Base-by-base conservation (phyloP, 345 rosid species). In the Populus euphratica region DNA sequence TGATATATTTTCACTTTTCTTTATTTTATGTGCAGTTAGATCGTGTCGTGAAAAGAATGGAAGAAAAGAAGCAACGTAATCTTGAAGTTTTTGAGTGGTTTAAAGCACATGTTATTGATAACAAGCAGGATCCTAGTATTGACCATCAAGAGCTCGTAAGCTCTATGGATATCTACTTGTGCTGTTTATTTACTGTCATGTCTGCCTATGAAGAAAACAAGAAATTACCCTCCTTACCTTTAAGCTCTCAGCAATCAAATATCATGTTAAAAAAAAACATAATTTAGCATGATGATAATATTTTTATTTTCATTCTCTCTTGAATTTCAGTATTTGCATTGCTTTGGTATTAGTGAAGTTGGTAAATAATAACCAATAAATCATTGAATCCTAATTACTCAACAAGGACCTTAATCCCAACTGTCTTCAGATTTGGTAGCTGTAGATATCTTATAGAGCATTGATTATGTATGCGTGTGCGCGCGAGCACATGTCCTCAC, bases 121-220 rank as follows among this genome's bases (percentile, higher is more conserved):
- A 83, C 35, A 96, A 83, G 87, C 86, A 87, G 80, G 99, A 93
- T 59, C 88, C 96, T 74, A 84, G 92, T 83, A 90, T 93, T 83
- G 84, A 80, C 76, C 90, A 92, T 79, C 77, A 88, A 79, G 96
- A 92, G 80, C 89, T 96, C 47, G 98, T 93, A 89, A 87, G 96
- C 90, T 74, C 49, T 76, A 74, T 61, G 64, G 70, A 70, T 20
- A 44, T 66, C 21, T 52, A 20, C 61, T 29, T 43, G 12, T 61
- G 23, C 35, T 70, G 54, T 56, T 69, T 13, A 12, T 41, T 56
- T 59, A 5, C 61, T 59, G 18, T 59, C 43, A 41, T 23, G 14
- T 61, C 13, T 77, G 41, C 49, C 4, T 4, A 14, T 29, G 18
- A 66, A 33, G 25, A 29, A 29, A 2, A 13, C 11, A 63, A 29